phyloP scores from a whole-genome alignment of 83 land plant genomes.

The Thuja plicata region DNA sequence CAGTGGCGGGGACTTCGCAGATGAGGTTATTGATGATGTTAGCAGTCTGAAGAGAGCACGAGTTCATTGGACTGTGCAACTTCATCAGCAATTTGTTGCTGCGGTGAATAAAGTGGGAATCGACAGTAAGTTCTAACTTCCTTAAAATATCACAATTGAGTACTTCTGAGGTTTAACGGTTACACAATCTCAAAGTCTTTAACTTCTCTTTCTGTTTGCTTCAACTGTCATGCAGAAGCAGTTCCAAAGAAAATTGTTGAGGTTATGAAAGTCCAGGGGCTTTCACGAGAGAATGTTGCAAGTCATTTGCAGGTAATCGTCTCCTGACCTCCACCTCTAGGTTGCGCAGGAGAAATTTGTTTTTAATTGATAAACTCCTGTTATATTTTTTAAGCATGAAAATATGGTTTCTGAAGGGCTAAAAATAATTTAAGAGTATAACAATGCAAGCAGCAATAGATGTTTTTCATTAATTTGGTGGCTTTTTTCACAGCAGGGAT shows the following conservation, averaged over 20 bases:
- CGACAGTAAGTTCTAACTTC: conserved; percentile 12
- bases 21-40: conserved; percentile 12
- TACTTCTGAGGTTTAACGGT: not conserved
- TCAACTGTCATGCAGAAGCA: conserved; percentile 21
- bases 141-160: not conserved
- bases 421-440: not conserved
- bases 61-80: conserved; percentile 17
- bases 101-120: conserved; percentile 19
- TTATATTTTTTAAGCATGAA: not conserved
- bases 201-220: not conserved
- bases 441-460: not conserved
- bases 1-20: conserved; percentile 6
- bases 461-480: not conserved
- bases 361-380: not conserved
- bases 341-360: not conserved
- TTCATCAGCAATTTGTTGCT: conserved; percentile 22
- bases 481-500: not conserved
- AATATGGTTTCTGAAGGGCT: not conserved
- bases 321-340: not conserved
- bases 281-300: conserved; percentile 25
- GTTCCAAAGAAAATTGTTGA: conserved; percentile 24
- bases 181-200: not conserved
- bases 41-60: conserved; percentile 15
- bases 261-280: conserved; percentile 25
- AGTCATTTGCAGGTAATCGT: conserved; percentile 23